Percentiles rank a stretch among this genome's conserved stretches.
Evolutionary conservation across 2,329 filamentous ascomycete genomes (phyloP).

Genomic region (Rhytidhysteron rufulum): DNA sequence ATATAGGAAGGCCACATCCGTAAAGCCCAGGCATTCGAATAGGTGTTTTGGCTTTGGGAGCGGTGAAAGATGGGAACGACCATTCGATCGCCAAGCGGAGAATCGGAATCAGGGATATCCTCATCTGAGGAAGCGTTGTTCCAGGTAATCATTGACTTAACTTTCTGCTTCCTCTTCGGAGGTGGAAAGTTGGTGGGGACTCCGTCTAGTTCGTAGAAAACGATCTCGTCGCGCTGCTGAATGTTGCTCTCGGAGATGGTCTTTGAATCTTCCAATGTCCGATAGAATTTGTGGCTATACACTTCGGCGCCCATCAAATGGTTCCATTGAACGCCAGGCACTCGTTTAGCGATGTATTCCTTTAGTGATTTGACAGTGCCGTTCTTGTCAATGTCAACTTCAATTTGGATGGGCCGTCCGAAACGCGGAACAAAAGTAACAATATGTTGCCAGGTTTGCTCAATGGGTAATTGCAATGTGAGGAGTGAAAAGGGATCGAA

Average conservation of each 20-base stretch:
- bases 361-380: slow-evolving; percentile 67
- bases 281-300: slow-evolving; percentile 81
- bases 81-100: slow-evolving; percentile 61
- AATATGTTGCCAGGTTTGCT: slow-evolving; percentile 72
- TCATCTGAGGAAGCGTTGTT: slow-evolving; percentile 43
- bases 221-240: slow-evolving; percentile 56
- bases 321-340: slow-evolving; percentile 49
- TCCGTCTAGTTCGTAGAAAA: slow-evolving; percentile 73
- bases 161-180: slow-evolving; percentile 41
- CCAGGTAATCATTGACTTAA: slow-evolving; percentile 48
- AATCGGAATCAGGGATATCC: slow-evolving; percentile 53
- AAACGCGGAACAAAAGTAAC: slow-evolving; percentile 76
- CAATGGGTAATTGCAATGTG: slow-evolving; percentile 83
- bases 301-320: slow-evolving; percentile 78
- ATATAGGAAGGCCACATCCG: slow-evolving; percentile 62
- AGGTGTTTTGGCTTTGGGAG: slow-evolving; percentile 32
- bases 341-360: slow-evolving; percentile 54
- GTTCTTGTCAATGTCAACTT: slow-evolving; percentile 77
- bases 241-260: slow-evolving; percentile 70
- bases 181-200: slow-evolving; percentile 73
- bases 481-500: slow-evolving; percentile 97
- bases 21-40: slow-evolving; percentile 33
- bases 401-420: slow-evolving; percentile 65
- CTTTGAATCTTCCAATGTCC: slow-evolving; percentile 66
- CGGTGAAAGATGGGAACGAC: slow-evolving; percentile 70